Evolutionary conservation across 495 filamentous ascomycete genomes (phyloP).

Genomic region (Echria macrotheca): DNA sequence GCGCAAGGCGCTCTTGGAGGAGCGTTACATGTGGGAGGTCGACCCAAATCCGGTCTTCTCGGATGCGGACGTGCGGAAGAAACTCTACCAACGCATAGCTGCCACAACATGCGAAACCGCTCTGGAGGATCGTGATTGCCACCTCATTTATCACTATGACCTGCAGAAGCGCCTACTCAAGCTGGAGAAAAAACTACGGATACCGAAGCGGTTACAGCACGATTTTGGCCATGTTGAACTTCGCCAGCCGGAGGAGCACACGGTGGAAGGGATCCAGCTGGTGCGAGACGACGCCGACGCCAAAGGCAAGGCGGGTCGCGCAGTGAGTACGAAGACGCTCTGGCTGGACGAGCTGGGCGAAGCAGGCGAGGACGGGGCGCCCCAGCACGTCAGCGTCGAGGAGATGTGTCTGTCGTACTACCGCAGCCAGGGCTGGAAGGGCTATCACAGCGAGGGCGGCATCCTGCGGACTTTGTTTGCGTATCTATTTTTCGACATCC

Average conservation of each 20-base stretch:
- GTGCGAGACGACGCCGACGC: conserved; percentile 47
- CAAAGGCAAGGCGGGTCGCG: conserved; percentile 36
- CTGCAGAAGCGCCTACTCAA: conserved; percentile 88
- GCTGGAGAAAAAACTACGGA: conserved; percentile 75
- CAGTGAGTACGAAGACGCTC: conserved; percentile 65
- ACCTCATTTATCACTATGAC: conserved; percentile 89
- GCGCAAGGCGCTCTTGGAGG: conserved; percentile 87
- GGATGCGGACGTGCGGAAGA: conserved; percentile 53
- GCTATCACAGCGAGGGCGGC: conserved; percentile 87
- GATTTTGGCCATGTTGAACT: conserved; percentile 85
- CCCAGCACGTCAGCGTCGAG: conserved; percentile 55
- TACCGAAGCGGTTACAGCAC: conserved; percentile 84
- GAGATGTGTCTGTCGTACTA: conserved; percentile 90
- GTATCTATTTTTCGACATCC: conserved; percentile 86
- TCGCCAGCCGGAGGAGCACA: conserved; percentile 65
- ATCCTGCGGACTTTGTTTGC: conserved; percentile 87
- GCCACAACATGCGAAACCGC: conserved; percentile 80
- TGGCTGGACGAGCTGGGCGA: conserved; percentile 75
- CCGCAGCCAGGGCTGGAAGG: conserved; percentile 79
- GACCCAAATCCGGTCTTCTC: conserved; percentile 35
- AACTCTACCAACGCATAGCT: conserved; percentile 76
- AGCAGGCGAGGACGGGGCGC: conserved; percentile 57
- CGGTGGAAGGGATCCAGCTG: conserved; percentile 69
- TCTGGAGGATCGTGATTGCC: conserved; percentile 80
- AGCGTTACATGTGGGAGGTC: conserved; percentile 80